These are phyloP conservation scores for Rubia peregrina DNA, from an alignment of 305 asterid species.

Conservation along the genomic window DNA sequence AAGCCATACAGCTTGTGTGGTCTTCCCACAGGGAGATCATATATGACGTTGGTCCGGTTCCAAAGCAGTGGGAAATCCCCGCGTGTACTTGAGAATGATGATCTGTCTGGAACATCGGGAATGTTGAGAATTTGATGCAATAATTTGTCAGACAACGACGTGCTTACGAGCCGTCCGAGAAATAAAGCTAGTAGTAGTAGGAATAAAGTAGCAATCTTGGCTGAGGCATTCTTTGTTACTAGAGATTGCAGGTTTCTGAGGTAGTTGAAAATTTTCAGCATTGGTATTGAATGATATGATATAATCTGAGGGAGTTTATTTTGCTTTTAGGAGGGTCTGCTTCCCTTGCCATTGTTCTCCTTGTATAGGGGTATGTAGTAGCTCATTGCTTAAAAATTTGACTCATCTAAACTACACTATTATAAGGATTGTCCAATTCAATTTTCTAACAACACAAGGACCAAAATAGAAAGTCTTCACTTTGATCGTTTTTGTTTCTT, in stretches of 20 bases:
- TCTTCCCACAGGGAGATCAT: slow-evolving; percentile 76
- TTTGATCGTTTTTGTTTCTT: no score
- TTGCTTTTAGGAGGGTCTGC: not conserved
- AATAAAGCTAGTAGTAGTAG: not conserved
- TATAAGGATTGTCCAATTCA: no score
- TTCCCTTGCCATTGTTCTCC: not conserved
- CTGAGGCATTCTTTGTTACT: not conserved
- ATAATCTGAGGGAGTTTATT: not conserved
- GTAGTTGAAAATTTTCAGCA: not conserved
- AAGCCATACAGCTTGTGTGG: slow-evolving; percentile 78
- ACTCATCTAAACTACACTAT: no score
- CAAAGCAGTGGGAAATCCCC: slow-evolving; percentile 51
- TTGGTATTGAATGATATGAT: not conserved
- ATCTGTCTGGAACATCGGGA: not conserved
- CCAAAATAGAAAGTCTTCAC: no score
- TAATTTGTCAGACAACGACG: not conserved
- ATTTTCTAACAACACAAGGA: no score
- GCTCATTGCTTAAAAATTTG: not conserved
- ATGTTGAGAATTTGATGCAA: not conserved
- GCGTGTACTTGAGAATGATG: slow-evolving; percentile 23
- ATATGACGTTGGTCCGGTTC: slow-evolving; percentile 61
- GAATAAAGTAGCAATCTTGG: not conserved
- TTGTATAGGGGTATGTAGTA: no score
- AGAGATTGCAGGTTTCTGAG: not conserved
- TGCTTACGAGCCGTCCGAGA: not conserved